phyloP scores from a whole-genome alignment of 2,329 filamentous ascomycete species.

The Venturia effusa region DNA sequence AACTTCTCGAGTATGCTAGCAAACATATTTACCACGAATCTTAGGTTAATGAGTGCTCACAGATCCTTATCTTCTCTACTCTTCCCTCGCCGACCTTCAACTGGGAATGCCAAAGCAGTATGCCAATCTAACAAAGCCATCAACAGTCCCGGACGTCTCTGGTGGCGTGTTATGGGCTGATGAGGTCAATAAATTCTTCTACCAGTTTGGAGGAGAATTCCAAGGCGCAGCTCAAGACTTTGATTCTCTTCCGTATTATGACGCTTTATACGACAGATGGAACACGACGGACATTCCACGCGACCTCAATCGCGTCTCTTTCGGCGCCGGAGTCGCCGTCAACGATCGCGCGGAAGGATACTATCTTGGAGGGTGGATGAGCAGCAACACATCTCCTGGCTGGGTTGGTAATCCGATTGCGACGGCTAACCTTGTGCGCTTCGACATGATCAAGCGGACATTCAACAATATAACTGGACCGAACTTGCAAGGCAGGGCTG shows the following conservation, averaged over 20 bases:
- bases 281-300: slow-evolving; percentile 27
- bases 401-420: slow-evolving; percentile 41
- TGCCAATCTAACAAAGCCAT: slow-evolving; percentile 49
- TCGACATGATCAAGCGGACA: slow-evolving; percentile 42
- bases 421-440: slow-evolving; percentile 43
- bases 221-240: slow-evolving; percentile 27
- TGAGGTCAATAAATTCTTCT: slow-evolving; percentile 51
- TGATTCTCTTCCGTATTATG: slow-evolving; percentile 43
- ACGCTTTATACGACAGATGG: slow-evolving; percentile 47
- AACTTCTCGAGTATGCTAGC: slow-evolving; percentile 47
- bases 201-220: slow-evolving; percentile 49
- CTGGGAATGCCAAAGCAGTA: slow-evolving; percentile 41
- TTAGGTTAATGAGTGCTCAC: slow-evolving; percentile 13
- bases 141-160: slow-evolving; percentile 40
- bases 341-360: slow-evolving; percentile 46
- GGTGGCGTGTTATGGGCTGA: slow-evolving; percentile 48
- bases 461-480: slow-evolving; percentile 46
- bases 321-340: slow-evolving; percentile 46
- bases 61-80: slow-evolving; percentile 47
- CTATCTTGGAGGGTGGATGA: slow-evolving; percentile 54
- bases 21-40: not conserved
- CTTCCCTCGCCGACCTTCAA: slow-evolving; percentile 40
- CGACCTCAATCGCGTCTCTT: slow-evolving; percentile 39
- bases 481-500: slow-evolving; percentile 43
- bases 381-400: slow-evolving; percentile 39